A percentile compares a stretch with the other conserved stretches of the same genome.
Evolutionary conservation across 305 asterid species (phyloP).

Genomic region (Euphrasia arctica): DNA sequence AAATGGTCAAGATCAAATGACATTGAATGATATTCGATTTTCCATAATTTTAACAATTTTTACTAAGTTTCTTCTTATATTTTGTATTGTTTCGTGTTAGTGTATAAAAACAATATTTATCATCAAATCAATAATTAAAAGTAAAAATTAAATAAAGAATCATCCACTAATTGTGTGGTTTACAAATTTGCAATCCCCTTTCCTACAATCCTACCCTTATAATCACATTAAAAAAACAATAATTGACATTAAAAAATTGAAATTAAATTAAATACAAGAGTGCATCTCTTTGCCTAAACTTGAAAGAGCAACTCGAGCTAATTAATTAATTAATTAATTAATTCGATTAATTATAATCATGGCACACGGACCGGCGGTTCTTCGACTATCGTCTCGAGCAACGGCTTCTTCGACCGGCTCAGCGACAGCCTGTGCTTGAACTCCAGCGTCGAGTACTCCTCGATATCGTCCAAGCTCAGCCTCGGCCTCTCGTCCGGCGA

Average conservation of each 20-base stretch:
- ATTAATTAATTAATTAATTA: not conserved
- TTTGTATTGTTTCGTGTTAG: too few species aligned
- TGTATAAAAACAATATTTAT: too few species aligned
- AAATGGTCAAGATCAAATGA: too few species aligned
- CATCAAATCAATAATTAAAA: too few species aligned
- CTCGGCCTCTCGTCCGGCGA: conserved; percentile 54
- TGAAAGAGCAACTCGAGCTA: conserved; percentile 29
- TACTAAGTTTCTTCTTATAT: too few species aligned
- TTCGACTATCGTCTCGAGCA: conserved; percentile 65
- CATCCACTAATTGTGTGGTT: not conserved
- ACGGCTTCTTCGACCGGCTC: conserved; percentile 62
- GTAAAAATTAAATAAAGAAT: not conserved
- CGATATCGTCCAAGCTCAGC: conserved; percentile 50
- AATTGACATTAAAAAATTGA: too few species aligned
- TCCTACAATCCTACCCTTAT: too few species aligned
- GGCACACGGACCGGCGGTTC: conserved; percentile 37
- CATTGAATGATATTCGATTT: too few species aligned
- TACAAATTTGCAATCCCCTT: conserved; percentile 17
- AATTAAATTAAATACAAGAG: conserved; percentile 14
- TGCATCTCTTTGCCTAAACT: conserved; percentile 25
- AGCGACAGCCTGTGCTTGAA: conserved; percentile 42
- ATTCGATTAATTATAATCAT: not conserved
- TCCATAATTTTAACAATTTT: too few species aligned
- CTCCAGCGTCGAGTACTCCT: conserved; percentile 43
- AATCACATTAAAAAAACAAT: too few species aligned